Evolutionary conservation across 805 yeast genomes (phyloP).

Genomic region (Zygosaccharomyces pseudorouxii): DNA sequence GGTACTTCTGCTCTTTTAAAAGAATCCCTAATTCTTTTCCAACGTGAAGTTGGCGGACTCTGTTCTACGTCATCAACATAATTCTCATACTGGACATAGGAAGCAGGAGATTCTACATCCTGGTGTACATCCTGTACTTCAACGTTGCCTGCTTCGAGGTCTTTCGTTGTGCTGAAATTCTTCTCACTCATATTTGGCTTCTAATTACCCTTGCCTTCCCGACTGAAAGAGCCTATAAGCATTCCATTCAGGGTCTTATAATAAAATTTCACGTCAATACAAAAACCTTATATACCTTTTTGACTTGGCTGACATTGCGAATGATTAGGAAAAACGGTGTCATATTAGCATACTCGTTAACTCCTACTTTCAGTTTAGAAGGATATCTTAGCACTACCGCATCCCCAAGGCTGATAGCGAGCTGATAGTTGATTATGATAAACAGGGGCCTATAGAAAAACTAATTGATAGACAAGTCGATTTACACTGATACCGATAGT

Average conservation of each 20-base stretch:
- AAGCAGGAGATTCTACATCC: conserved; percentile 9
- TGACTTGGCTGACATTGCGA: too few species aligned
- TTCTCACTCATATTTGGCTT: conserved; percentile 2
- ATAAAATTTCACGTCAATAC: neutral
- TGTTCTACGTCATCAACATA: neutral
- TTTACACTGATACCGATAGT: neutral
- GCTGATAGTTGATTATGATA: too few species aligned
- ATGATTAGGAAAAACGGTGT: too few species aligned
- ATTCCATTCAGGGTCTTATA: neutral
- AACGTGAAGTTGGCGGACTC: conserved; percentile 22
- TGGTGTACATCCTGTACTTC: conserved; percentile 12
- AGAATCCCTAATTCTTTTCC: conserved; percentile 47
- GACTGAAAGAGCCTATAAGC: neutral
- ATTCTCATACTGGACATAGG: conserved; percentile 3
- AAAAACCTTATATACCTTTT: too few species aligned
- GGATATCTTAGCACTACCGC: too few species aligned
- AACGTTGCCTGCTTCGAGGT: conserved; percentile 10
- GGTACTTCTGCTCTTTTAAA: conserved; percentile 40
- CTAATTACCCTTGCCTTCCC: neutral
- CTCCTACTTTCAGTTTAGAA: too few species aligned
- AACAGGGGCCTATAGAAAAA: too few species aligned
- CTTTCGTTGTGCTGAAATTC: conserved; percentile 1
- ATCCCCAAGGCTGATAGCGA: too few species aligned
- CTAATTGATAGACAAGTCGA: neutral
- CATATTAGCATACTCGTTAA: too few species aligned